Conservation (phyloP, 768 basidiomycete species). For the Mycena amicta region DNA sequence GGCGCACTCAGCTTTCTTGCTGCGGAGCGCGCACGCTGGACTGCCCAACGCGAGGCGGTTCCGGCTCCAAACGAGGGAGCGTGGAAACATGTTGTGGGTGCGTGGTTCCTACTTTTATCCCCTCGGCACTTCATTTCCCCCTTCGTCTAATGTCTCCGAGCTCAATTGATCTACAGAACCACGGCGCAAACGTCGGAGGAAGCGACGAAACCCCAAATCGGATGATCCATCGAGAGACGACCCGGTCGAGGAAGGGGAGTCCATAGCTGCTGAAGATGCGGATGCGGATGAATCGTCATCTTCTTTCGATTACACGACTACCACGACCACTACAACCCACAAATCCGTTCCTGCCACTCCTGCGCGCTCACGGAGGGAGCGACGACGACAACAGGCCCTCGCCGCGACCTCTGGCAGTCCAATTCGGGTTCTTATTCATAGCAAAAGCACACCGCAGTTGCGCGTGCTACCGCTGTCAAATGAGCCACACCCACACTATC, state of each 20-base stretch:
- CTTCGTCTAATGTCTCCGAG: not conserved
- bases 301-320: slow-evolving; percentile 25
- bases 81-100: slow-evolving; percentile 44
- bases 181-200: slow-evolving; percentile 40
- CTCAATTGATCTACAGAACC: slow-evolving; percentile 27
- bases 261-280: slow-evolving; percentile 14
- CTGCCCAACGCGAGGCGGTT: slow-evolving; percentile 45
- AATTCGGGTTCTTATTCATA: slow-evolving; percentile 20
- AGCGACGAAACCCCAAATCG: slow-evolving; percentile 28
- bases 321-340: slow-evolving; percentile 20
- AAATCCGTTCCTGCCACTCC: slow-evolving; percentile 22
- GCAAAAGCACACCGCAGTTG: slow-evolving; percentile 25
- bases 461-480: slow-evolving; percentile 12
- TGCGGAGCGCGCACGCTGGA: slow-evolving; percentile 64
- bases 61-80: slow-evolving; percentile 28
- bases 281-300: slow-evolving; percentile 31
- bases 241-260: slow-evolving; percentile 15
- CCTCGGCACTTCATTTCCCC: slow-evolving; percentile 7
- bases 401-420: slow-evolving; percentile 6
- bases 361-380: slow-evolving; percentile 19
- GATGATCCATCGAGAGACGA: slow-evolving; percentile 16
- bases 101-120: slow-evolving; percentile 28
- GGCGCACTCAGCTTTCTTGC: slow-evolving; percentile 76
- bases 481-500: slow-evolving; percentile 22
- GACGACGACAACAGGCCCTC: slow-evolving; percentile 20